Percentiles rank a stretch among this genome's conserved stretches.
These are phyloP conservation scores for Neltuma alba DNA, from an alignment of 306 rosid species.

Conservation along the genomic window DNA sequence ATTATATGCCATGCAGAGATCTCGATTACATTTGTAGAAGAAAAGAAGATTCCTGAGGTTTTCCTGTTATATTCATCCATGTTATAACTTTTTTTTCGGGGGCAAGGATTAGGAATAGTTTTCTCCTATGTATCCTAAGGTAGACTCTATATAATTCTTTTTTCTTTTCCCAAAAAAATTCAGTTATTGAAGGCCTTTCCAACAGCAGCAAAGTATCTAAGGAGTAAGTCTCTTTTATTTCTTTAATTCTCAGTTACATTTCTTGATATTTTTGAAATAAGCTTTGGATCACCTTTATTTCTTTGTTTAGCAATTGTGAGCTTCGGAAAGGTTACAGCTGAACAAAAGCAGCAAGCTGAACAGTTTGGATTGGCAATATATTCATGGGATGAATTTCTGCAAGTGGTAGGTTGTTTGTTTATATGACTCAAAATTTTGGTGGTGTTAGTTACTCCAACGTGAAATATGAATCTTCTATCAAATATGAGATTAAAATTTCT, in stretches of 20 bases:
- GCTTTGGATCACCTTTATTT: constrained; percentile 30
- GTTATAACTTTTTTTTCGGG: neutral
- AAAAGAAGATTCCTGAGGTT: constrained; percentile 90
- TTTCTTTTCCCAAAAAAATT: neutral
- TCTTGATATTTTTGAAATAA: neutral
- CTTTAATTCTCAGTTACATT: constrained; percentile 34
- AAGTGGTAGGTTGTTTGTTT: constrained; percentile 63
- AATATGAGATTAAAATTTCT: constrained; percentile 4
- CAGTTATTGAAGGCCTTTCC: constrained; percentile 91
- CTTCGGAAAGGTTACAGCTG: constrained; percentile 78
- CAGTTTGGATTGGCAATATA: constrained; percentile 62
- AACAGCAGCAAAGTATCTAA: constrained; percentile 56
- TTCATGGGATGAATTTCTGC: constrained; percentile 84
- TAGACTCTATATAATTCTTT: constrained; percentile 14
- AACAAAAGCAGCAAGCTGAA: constrained; percentile 72
- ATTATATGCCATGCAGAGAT: constrained; percentile 84
- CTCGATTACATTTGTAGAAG: constrained; percentile 79
- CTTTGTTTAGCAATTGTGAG: constrained; percentile 76
- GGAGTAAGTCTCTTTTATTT: constrained; percentile 59
- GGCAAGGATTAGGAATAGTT: constrained; percentile 16
- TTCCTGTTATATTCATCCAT: constrained; percentile 5
- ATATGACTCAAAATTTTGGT: constrained; percentile 22
- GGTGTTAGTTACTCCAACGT: constrained; percentile 15
- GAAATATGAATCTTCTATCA: constrained; percentile 12
- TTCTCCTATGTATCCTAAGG: neutral